Percentiles rank a stretch among this genome's conserved stretches.
phyloP scores from a whole-genome alignment of 169 alveolate genomes.

The Neospora caninum region DNA sequence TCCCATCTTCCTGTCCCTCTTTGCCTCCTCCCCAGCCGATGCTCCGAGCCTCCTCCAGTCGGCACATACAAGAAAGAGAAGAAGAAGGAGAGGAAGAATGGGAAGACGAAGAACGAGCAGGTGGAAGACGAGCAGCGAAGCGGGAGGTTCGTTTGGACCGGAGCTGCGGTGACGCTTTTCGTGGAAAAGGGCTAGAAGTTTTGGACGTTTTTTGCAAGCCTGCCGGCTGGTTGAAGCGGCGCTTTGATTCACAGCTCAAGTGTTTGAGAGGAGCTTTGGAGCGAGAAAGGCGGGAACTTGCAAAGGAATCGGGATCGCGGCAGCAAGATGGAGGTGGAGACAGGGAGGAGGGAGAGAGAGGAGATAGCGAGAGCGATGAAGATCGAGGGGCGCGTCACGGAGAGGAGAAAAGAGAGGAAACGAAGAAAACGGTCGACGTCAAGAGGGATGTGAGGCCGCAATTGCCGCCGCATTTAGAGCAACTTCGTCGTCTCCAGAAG shows the following conservation, averaged over 20 bases:
- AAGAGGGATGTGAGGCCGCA: not conserved
- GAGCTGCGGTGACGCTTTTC: not conserved
- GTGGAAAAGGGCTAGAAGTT: too few species aligned
- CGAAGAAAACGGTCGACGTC: not conserved
- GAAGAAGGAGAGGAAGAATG: not conserved
- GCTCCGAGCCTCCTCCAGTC: too few species aligned
- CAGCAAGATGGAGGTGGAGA: not conserved
- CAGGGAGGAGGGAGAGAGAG: not conserved
- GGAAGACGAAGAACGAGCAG: not conserved
- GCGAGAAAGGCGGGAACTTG: not conserved
- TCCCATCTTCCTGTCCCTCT: too few species aligned
- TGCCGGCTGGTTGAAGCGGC: not conserved
- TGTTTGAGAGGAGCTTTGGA: not conserved
- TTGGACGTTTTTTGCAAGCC: not conserved
- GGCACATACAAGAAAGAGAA: too few species aligned
- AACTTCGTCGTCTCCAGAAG: not conserved
- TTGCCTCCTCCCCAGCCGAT: too few species aligned
- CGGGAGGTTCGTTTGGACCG: not conserved
- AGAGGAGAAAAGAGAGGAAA: not conserved
- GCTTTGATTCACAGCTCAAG: not conserved
- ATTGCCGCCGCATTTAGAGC: slow-evolving; percentile 26
- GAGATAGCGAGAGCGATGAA: not conserved
- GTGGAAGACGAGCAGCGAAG: not conserved
- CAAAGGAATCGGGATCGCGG: not conserved
- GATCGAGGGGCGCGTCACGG: not conserved